Evolutionary conservation across 805 yeast species (phyloP).

Genomic region (Yamadazyma akitaensis): DNA sequence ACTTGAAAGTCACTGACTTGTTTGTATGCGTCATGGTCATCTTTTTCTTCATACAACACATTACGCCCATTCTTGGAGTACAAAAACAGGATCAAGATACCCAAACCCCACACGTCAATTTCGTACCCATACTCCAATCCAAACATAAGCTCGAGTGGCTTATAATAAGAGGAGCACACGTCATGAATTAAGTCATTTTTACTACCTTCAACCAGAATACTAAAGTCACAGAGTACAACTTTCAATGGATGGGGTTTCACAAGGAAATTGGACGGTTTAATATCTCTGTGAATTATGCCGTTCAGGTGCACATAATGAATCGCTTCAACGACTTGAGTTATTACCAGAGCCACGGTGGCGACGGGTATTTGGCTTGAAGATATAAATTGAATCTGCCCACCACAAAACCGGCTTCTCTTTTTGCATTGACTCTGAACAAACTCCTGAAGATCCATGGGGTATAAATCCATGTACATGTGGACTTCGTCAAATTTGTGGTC

Average conservation of each 20-base stretch:
- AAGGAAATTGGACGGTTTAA: slow-evolving; percentile 37
- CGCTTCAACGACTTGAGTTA: slow-evolving; percentile 20
- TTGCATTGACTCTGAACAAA: slow-evolving; percentile 20
- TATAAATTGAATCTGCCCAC: slow-evolving; percentile 11
- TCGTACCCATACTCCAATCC: slow-evolving; percentile 54
- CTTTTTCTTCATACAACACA: slow-evolving; percentile 18
- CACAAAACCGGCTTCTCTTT: slow-evolving; percentile 22
- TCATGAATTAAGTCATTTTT: slow-evolving; percentile 43
- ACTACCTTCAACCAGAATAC: slow-evolving; percentile 31
- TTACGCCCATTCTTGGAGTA: slow-evolving; percentile 32
- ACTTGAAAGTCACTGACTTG: slow-evolving; percentile 56
- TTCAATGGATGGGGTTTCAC: slow-evolving; percentile 19
- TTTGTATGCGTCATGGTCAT: slow-evolving; percentile 19
- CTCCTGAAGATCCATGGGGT: slow-evolving; percentile 23
- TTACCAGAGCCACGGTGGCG: slow-evolving; percentile 13
- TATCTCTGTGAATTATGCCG: slow-evolving; percentile 40
- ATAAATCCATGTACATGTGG: slow-evolving; percentile 30
- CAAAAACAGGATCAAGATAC: slow-evolving; percentile 56
- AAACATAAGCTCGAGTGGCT: slow-evolving; percentile 71
- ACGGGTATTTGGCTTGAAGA: slow-evolving; percentile 14
- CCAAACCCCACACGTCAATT: slow-evolving; percentile 73
- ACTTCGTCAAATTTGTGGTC: slow-evolving; percentile 29
- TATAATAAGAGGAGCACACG: slow-evolving; percentile 63
- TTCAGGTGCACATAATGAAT: slow-evolving; percentile 27
- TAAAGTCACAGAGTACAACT: slow-evolving; percentile 60